Evolutionary conservation across 2,329 filamentous ascomycete genomes (phyloP), one percentile per base, ranked within the genome.

Genomic region (Acephala macrosclerotiorum): DNA sequence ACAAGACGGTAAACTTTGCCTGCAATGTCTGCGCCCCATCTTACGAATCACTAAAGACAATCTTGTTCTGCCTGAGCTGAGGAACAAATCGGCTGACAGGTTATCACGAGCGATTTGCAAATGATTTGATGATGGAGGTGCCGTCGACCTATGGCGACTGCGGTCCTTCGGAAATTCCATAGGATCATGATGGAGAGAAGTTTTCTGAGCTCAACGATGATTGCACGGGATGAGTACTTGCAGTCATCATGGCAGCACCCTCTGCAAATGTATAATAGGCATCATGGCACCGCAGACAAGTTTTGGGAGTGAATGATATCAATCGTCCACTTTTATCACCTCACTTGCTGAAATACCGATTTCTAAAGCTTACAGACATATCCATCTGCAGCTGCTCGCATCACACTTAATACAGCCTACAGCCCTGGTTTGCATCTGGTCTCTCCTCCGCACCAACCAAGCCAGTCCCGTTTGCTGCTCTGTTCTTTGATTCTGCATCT

Each of bases 401-500:
- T 25, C 20, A 20, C 47, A 63, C 29, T 58, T 58, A 53, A 40
- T 38, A 47, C 56, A 58, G 45, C 56, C 55, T 57, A 16, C n/a
- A 35, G 29, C n/a, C 55, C 55, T 22, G 55, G 58, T 33, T 33
- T 51, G 60, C 53, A 40, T 63, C 40, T 63, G 53, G n/a, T 33
- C 9, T 36, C 14, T 35, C 5, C 38, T 63, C 61, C 33, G 61
- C 26, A 63, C 61, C 61, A 63, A 58, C 56, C 53, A 63, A 12
- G 26, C 20, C n/a, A 36, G 18, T 26, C 58, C 33, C 51, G 38
- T 56, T 49, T 53, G 47, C 45, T 36, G 42, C 26, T 57, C n/a
- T 29, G n/a, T n/a, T n/a, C n/a, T n/a, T n/a, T n/a, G n/a, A n/a
- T n/a, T n/a, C n/a, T n/a, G n/a, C n/a, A n/a, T n/a, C n/a, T n/a